Percentiles rank a stretch among this genome's conserved stretches.
These are phyloP conservation scores for Seminavis robusta DNA, from an alignment of 108 stramenopile species.

Conservation along the genomic window DNA sequence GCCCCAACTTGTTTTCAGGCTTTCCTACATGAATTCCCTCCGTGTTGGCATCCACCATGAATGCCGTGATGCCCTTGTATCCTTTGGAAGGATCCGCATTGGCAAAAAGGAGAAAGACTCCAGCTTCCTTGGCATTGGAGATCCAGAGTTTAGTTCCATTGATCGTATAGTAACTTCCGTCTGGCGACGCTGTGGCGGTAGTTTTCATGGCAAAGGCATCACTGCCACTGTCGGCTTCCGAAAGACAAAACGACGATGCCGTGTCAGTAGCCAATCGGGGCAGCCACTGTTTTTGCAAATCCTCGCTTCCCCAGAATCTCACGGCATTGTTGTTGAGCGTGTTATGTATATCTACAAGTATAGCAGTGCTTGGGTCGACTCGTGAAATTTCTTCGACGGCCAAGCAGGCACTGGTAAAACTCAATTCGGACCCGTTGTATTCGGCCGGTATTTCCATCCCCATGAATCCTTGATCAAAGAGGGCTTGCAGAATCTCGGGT, in stretches of 20 bases:
- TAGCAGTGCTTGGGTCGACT: slow-evolving; percentile 89
- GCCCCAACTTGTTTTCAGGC: slow-evolving; percentile 90
- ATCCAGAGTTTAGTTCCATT: slow-evolving; percentile 95
- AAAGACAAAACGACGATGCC: slow-evolving; percentile 89
- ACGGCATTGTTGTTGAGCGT: slow-evolving; percentile 95
- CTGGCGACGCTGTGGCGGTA: slow-evolving; percentile 50
- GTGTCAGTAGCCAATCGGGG: slow-evolving; percentile 81
- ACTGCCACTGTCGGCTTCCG: slow-evolving; percentile 83
- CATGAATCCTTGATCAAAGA: slow-evolving; percentile 93
- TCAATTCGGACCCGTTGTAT: slow-evolving; percentile 79
- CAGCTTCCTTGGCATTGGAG: slow-evolving; percentile 87
- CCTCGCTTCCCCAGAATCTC: slow-evolving; percentile 84
- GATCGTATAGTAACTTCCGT: slow-evolving; percentile 79
- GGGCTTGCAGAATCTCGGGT: slow-evolving; percentile 54
- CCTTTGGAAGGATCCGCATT: slow-evolving; percentile 79
- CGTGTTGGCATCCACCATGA: slow-evolving; percentile 84
- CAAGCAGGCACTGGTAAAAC: slow-evolving; percentile 86
- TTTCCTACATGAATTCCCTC: slow-evolving; percentile 81
- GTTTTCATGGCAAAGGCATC: slow-evolving; percentile 96
- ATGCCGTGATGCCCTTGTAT: slow-evolving; percentile 95
- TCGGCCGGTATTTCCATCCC: slow-evolving; percentile 86
- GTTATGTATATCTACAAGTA: slow-evolving; percentile 94
- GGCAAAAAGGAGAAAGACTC: slow-evolving; percentile 91
- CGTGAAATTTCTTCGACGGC: slow-evolving; percentile 92
- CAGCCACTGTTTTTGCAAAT: slow-evolving; percentile 74